Conservation (phyloP, 2,329 filamentous ascomycete species). For the Monosporascus sp. region DNA sequence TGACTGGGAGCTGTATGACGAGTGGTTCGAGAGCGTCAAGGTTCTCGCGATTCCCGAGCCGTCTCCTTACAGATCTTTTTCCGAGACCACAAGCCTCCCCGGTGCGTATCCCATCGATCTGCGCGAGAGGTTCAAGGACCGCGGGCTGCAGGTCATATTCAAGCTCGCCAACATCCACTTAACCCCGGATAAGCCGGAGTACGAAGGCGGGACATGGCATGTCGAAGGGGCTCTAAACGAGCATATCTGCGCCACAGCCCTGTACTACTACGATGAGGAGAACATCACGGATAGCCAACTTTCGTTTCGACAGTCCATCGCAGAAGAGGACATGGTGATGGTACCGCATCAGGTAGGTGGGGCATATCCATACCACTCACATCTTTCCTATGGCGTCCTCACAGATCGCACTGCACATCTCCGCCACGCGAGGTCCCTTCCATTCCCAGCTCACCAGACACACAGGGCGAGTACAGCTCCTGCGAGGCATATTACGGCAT, state of each 20-base stretch:
- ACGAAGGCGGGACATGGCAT: slow-evolving; percentile 49
- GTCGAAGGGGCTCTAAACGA: slow-evolving; percentile 55
- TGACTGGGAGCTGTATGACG: slow-evolving; percentile 10
- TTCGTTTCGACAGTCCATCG: slow-evolving; percentile 40
- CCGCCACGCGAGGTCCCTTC: too few relatives aligned
- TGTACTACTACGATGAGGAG: slow-evolving; percentile 56
- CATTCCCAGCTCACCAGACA: not conserved
- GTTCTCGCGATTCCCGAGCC: slow-evolving; percentile 15
- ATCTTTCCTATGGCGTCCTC: slow-evolving; percentile 6
- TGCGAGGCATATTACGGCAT: slow-evolving; percentile 32
- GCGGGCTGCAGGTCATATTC: slow-evolving; percentile 53
- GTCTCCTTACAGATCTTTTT: slow-evolving; percentile 6
- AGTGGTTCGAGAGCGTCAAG: slow-evolving; percentile 2
- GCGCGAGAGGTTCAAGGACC: slow-evolving; percentile 21
- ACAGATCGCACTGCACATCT: too few relatives aligned
- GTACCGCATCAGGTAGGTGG: slow-evolving; percentile 1
- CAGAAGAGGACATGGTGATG: slow-evolving; percentile 21
- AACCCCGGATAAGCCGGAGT: slow-evolving; percentile 50
- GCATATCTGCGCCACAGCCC: slow-evolving; percentile 55
- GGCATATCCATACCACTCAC: not conserved
- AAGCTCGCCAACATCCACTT: slow-evolving; percentile 59
- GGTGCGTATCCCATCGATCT: slow-evolving; percentile 17
- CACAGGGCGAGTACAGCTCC: slow-evolving; percentile 28
- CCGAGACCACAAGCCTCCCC: not conserved
- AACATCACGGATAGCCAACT: slow-evolving; percentile 53